phyloP scores from a whole-genome alignment of 305 asterid genomes.

The Fraxinus paxiana region DNA sequence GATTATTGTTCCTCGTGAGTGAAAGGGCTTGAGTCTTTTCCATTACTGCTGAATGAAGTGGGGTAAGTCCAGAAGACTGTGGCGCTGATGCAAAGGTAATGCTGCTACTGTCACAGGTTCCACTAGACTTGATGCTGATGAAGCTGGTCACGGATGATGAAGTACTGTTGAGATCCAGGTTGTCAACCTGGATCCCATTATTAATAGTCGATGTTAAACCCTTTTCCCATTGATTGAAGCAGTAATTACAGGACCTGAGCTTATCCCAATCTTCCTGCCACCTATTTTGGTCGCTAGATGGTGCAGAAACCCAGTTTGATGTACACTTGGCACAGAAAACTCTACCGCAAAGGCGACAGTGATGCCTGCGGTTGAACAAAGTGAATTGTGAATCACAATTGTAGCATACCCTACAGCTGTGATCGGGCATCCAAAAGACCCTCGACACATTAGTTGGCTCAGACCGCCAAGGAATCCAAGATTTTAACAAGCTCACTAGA shows the following conservation, averaged over 20 bases:
- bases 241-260: constrained; percentile 79
- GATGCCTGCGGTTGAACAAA: constrained; percentile 85
- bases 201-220: constrained; percentile 41
- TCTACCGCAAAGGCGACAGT: constrained; percentile 88
- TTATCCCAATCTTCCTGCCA: constrained; percentile 59
- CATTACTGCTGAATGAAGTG: constrained; percentile 32
- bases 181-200: constrained; percentile 47
- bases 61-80: constrained; percentile 56
- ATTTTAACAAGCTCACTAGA: constrained; percentile 55
- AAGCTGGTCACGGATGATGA: constrained; percentile 72
- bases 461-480: constrained; percentile 81
- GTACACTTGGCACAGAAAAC: constrained; percentile 89
- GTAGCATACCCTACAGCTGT: constrained; percentile 94
- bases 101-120: constrained; percentile 66
- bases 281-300: constrained; percentile 32
- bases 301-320: constrained; percentile 64
- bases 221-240: constrained; percentile 71
- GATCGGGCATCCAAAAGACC: constrained; percentile 99
- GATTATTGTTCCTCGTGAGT: constrained; percentile 22
- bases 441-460: constrained; percentile 77
- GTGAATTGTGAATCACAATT: constrained; percentile 90
- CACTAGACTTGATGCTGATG: constrained; percentile 74
- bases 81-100: constrained; percentile 53
- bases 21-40: constrained; percentile 33
- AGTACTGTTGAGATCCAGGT: constrained; percentile 47